Percentiles rank a stretch among this genome's conserved stretches.
phyloP scores from a whole-genome alignment of 192 early-diverging fungal species.

The Coemansia aciculifera region DNA sequence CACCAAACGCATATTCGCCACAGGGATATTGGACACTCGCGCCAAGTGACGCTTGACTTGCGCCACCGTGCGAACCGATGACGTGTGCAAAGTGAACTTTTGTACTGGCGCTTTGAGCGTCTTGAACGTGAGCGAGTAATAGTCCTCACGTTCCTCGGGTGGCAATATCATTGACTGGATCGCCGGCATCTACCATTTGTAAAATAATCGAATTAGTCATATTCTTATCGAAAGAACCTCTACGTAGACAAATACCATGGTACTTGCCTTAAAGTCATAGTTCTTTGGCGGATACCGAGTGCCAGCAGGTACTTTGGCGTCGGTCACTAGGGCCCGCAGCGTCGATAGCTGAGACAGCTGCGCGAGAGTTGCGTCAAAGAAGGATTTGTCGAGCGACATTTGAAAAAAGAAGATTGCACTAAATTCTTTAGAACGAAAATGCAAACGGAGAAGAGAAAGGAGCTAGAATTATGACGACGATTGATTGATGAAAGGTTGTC shows the following conservation, averaged over 20 bases:
- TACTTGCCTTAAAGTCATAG: slow-evolving; percentile 41
- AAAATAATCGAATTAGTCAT: background rate
- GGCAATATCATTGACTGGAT: slow-evolving; percentile 13
- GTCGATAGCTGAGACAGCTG: slow-evolving; percentile 38
- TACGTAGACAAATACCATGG: background rate
- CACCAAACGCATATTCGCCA: slow-evolving; percentile 32
- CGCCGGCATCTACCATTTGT: slow-evolving; percentile 30
- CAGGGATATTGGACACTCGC: slow-evolving; percentile 33
- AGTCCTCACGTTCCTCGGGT: slow-evolving; percentile 36
- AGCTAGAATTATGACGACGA: background rate
- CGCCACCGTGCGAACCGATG: slow-evolving; percentile 39
- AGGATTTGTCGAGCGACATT: slow-evolving; percentile 20
- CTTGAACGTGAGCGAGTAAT: slow-evolving; percentile 43
- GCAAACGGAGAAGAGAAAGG: background rate
- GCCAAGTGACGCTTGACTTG: slow-evolving; percentile 47
- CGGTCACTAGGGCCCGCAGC: slow-evolving; percentile 15
- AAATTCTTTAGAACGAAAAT: background rate
- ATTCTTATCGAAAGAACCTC: background rate
- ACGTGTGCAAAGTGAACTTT: slow-evolving; percentile 47
- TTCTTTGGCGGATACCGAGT: slow-evolving; percentile 29
- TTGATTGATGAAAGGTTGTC: too few species aligned
- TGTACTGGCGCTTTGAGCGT: slow-evolving; percentile 46
- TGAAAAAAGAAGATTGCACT: background rate
- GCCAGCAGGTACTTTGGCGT: slow-evolving; percentile 26
- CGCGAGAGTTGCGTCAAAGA: slow-evolving; percentile 38